Evolutionary conservation across 2,329 filamentous ascomycete species (phyloP).

Genomic region (Plectosphaerella plurivora): DNA sequence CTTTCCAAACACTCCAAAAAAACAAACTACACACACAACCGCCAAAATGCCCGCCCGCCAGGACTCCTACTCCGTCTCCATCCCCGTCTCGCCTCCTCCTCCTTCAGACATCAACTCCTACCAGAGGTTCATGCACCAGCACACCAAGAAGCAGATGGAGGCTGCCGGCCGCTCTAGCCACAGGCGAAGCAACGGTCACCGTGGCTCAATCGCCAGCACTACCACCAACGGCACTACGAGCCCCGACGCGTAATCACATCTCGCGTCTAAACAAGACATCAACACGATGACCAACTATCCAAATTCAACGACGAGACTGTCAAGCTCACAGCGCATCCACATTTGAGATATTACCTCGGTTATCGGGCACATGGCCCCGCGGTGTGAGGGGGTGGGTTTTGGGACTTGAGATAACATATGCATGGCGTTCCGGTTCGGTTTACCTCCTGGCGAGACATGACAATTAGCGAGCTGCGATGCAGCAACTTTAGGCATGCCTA

Average conservation of each 20-base stretch:
- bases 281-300: not conserved
- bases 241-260: not conserved
- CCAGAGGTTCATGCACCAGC: constrained; percentile 56
- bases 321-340: too few relatives aligned
- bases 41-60: constrained; percentile 31
- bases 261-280: not conserved
- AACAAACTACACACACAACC: constrained; percentile 1
- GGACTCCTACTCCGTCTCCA: constrained; percentile 12
- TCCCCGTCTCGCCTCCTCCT: constrained; percentile 31
- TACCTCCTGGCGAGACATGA: not conserved
- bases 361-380: not conserved
- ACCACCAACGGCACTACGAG: constrained; percentile 21
- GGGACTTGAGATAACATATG: not conserved
- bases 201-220: constrained; percentile 9
- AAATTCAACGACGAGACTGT: too few relatives aligned
- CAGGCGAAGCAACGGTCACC: constrained; percentile 9
- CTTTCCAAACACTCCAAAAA: not conserved
- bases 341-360: too few relatives aligned
- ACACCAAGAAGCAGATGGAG: constrained; percentile 64
- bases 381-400: not conserved
- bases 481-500: not conserved
- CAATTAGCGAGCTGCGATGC: not conserved
- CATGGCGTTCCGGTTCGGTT: not conserved
- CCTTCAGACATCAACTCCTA: constrained; percentile 51
- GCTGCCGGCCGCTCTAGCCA: constrained; percentile 41